Percentiles rank a stretch among this genome's conserved stretches.
Conservation (phyloP, 2,329 filamentous ascomycete genomes). For the Mycosphaerella arachidis region DNA sequence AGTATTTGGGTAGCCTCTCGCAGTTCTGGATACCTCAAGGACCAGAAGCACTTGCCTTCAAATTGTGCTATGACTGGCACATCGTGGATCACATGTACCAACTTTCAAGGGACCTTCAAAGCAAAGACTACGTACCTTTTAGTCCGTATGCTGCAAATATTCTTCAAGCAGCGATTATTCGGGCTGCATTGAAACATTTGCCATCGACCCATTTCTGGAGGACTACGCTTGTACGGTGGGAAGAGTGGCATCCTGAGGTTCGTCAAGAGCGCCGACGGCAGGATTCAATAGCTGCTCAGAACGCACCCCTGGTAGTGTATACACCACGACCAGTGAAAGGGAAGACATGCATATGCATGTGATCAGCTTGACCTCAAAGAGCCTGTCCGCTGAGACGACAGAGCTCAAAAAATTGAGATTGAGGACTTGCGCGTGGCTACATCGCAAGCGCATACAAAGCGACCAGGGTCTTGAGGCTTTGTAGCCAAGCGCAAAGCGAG, state of each 20-base stretch:
- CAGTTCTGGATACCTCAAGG: not conserved
- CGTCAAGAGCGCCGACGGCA: not conserved
- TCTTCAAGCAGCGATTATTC: too few species aligned
- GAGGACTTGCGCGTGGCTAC: not conserved
- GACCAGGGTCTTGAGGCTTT: too few species aligned
- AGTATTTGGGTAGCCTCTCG: not conserved
- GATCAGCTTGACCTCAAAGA: too few species aligned
- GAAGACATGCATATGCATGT: too few species aligned
- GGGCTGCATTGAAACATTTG: not conserved
- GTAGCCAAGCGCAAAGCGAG: not conserved
- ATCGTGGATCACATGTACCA: not conserved
- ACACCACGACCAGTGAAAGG: too few species aligned
- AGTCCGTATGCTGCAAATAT: not conserved
- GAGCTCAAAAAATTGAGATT: too few species aligned
- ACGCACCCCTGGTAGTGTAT: not conserved
- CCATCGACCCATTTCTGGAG: not conserved
- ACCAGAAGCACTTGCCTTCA: not conserved
- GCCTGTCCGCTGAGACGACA: too few species aligned
- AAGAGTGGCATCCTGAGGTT: not conserved
- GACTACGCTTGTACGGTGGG: not conserved
- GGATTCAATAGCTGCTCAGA: not conserved
- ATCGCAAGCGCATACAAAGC: too few species aligned
- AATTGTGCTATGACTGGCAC: not conserved
- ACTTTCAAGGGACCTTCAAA: not conserved
- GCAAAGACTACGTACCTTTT: not conserved